Percentiles rank a stretch among this genome's conserved stretches.
Evolutionary conservation across 495 filamentous ascomycete genomes (phyloP).

Genomic region (Annulohypoxylon bovei): DNA sequence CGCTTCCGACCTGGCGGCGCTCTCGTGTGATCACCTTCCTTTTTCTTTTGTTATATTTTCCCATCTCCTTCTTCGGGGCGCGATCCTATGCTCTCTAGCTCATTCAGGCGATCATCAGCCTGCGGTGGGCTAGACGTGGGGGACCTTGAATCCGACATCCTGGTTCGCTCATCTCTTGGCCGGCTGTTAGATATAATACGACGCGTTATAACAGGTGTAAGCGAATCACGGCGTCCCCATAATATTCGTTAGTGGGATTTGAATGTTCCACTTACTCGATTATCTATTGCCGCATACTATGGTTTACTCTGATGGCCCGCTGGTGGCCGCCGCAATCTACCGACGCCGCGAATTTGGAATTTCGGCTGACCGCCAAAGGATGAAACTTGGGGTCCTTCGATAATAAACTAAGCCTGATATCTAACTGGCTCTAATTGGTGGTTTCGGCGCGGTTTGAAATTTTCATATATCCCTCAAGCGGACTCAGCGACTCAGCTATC

Average conservation of each 20-base stretch:
- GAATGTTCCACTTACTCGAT: neutral
- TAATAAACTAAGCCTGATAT: conserved; percentile 2
- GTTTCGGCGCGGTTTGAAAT: neutral
- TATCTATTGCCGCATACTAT: conserved; percentile 12
- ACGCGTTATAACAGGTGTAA: neutral
- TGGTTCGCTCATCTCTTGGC: conserved; percentile 38
- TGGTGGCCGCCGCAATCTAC: neutral
- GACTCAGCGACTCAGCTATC: conserved; percentile 14
- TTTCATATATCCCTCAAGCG: conserved; percentile 5
- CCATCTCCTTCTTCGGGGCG: conserved; percentile 9
- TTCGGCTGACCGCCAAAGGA: conserved; percentile 6
- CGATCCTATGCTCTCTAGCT: conserved; percentile 25
- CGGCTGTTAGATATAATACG: conserved; percentile 5
- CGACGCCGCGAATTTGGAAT: conserved; percentile 17
- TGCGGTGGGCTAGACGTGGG: conserved; percentile 23
- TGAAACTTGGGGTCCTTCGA: conserved; percentile 5
- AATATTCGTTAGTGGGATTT: neutral
- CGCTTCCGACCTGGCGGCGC: conserved; percentile 16
- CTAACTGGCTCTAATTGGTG: neutral
- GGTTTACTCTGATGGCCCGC: neutral
- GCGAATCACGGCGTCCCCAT: conserved; percentile 38
- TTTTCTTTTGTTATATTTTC: conserved; percentile 13
- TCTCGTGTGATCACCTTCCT: conserved; percentile 32
- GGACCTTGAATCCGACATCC: conserved; percentile 40
- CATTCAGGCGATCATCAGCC: conserved; percentile 36